Conservation (phyloP, 1,139 yeast species). For the Yamadazyma taylorii region DNA sequence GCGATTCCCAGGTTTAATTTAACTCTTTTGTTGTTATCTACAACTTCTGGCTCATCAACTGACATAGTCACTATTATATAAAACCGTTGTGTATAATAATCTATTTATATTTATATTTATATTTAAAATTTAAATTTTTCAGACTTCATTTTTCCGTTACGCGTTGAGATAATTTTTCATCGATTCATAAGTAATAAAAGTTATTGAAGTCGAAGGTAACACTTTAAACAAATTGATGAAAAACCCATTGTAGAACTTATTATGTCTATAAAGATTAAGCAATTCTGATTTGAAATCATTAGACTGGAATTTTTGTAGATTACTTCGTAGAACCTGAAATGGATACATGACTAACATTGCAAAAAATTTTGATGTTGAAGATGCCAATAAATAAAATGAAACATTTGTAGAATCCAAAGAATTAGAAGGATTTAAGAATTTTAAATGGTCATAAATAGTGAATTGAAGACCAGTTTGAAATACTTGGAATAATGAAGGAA, state of each 20-base stretch:
- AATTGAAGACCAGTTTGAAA: slow-evolving; percentile 89
- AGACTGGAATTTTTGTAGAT: slow-evolving; percentile 57
- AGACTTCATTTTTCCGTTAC: slow-evolving; percentile 1
- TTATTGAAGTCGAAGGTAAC: slow-evolving; percentile 72
- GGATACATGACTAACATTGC: slow-evolving; percentile 80
- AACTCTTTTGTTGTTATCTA: no score
- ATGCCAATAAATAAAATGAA: slow-evolving; percentile 62
- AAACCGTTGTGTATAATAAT: background rate
- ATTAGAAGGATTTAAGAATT: slow-evolving; percentile 23
- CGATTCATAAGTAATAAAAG: slow-evolving; percentile 66
- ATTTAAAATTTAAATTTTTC: no score
- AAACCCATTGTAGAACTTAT: slow-evolving; percentile 78
- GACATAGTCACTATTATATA: background rate
- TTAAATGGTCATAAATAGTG: slow-evolving; percentile 77
- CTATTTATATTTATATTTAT: slow-evolving; percentile 2
- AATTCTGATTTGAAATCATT: slow-evolving; percentile 8
- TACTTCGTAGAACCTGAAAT: slow-evolving; percentile 75
- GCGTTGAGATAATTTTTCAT: slow-evolving; percentile 22
- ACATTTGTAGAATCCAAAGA: slow-evolving; percentile 22
- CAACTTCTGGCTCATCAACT: no score
- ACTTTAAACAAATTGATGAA: slow-evolving; percentile 61
- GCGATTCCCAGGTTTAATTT: background rate
- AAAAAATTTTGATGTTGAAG: slow-evolving; percentile 67
- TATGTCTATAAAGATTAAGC: slow-evolving; percentile 41
- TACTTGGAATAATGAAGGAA: slow-evolving; percentile 81